Evolutionary conservation across 805 yeast species (phyloP).

Genomic region (Isabelozyma pseudorhagii): DNA sequence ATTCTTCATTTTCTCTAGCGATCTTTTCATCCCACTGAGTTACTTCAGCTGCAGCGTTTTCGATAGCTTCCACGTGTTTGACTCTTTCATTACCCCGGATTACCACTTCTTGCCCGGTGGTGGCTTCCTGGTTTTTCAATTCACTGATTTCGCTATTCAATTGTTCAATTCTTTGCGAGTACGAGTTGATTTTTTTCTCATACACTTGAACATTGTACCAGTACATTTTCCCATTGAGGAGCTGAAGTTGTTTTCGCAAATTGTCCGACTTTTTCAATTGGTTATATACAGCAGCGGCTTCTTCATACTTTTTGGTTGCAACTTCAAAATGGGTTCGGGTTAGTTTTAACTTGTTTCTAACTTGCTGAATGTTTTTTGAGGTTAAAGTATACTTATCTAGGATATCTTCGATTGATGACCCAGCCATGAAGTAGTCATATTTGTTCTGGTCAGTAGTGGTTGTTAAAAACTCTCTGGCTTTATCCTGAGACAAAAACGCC

Average conservation of each 20-base stretch:
- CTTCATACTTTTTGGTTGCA: slow-evolving; percentile 25
- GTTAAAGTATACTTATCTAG: slow-evolving; percentile 45
- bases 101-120: slow-evolving; percentile 9
- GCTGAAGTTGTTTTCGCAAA: slow-evolving; percentile 27
- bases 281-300: slow-evolving; percentile 26
- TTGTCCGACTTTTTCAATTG: slow-evolving; percentile 32
- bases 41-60: slow-evolving; percentile 10
- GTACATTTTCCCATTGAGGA: slow-evolving; percentile 38
- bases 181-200: slow-evolving; percentile 19
- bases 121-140: slow-evolving; percentile 1
- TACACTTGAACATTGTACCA: slow-evolving; percentile 39
- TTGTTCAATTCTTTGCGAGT: slow-evolving; percentile 12
- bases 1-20: slow-evolving; percentile 2
- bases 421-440: slow-evolving; percentile 75
- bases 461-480: slow-evolving; percentile 85
- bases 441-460: slow-evolving; percentile 69
- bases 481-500: slow-evolving; percentile 90
- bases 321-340: slow-evolving; percentile 21
- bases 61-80: slow-evolving; percentile 6
- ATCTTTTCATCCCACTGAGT: slow-evolving; percentile 8
- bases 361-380: slow-evolving; percentile 23
- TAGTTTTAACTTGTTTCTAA: slow-evolving; percentile 22
- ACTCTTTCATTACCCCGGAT: slow-evolving; percentile 8
- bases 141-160: slow-evolving; percentile 13
- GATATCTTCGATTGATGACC: slow-evolving; percentile 71